Evolutionary conservation across 768 basidiomycete genomes (phyloP), one percentile per base, ranked within the genome.

Genomic region (Pleurotus pulmonarius): DNA sequence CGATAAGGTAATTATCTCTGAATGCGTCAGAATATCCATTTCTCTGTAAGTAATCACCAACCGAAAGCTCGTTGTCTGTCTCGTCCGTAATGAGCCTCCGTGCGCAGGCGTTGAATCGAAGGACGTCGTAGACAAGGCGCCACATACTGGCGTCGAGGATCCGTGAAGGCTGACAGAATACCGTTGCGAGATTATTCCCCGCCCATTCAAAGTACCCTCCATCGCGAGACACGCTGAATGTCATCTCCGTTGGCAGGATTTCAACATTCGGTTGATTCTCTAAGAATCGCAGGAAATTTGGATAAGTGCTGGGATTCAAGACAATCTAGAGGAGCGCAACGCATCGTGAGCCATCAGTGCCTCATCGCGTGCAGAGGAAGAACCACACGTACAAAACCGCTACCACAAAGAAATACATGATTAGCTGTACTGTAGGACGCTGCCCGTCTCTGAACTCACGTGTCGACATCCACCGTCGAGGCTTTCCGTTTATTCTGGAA

Each of bases 151-250:
- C 80, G 56, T 87, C 83, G 1, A 88, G 66, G 34, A 90, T 58
- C 20, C 88, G 82, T 44, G 69, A 70, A 3, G 77, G 72, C 67
- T 90, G 89, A 63, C 85, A 86, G 66, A 92, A 92, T 0, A 92
- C 73, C 0, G 82, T 79, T 6, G 73, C 64, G 0, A 83, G 72
- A 46, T 80, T 83, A 60, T 82, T 80, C 26, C 88, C 88, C 2
- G 88, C 87, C 88, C 90, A 92, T 67, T 92, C 88, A 61, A 89
- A 89, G 1, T 63, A 67, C 0, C 88, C 90, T 18, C 66, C 57
- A 66, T 91, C 87, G 47, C 88, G 77, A 3, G 89, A 87, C 39
- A 93, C 82, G 60, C 83, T 81, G 69, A 92, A 91, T 0, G 89
- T 86, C 89, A 91, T 92, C 55, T 85, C 82, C 0, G 88, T 88